Evolutionary conservation across 352 stramenopile genomes (phyloP), one percentile per base, ranked within the genome.

Genomic region (Globisporangium abappressorium): DNA sequence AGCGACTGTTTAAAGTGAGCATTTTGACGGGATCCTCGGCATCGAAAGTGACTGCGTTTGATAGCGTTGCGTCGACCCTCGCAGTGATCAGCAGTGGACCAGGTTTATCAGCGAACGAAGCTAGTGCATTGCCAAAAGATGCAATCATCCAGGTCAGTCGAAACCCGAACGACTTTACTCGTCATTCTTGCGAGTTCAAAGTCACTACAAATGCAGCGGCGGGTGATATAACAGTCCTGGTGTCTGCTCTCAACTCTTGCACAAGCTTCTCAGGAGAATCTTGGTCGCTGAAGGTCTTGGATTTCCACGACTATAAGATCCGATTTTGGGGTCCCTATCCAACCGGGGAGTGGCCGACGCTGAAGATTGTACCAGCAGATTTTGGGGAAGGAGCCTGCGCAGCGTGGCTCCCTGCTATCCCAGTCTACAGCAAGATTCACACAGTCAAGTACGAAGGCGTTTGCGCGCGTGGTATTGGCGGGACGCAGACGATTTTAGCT

Each of bases 271-370:
- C 66, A 3, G 70, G 53, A 0, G 82, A 92, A 49, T 51, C 74
- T 38, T 72, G 85, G 12, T 68, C 74, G 0, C 66, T 94, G 36
- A 83, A 85, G 57, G 64, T 93, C 14, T 69, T 93, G 11, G 84
- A 94, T 51, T 80, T 92, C 51, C 71, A 85, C 33, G 82, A 90
- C 65, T 93, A 88, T 56, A 85, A 87, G 34, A 84, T 94, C 18
- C 80, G 77, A 4, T 89, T 94, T 24, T 88, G 78, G 74, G 87
- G 87, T 0, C 64, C 71, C 11, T 91, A 92, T 70, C 82, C 84
- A 22, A 91, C 84, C 0, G 83, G 86, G 1, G 33, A 83, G 33
- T 94, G 87, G 87, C 87, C 87, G 20, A 91, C 83, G 20, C 66
- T 94, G 20, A 76, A 86, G 62, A 71, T 93, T 28, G 77, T 91